Base-by-base conservation (phyloP, 2,329 filamentous ascomycete genomes). In the Hirsutella rhossiliensis region DNA sequence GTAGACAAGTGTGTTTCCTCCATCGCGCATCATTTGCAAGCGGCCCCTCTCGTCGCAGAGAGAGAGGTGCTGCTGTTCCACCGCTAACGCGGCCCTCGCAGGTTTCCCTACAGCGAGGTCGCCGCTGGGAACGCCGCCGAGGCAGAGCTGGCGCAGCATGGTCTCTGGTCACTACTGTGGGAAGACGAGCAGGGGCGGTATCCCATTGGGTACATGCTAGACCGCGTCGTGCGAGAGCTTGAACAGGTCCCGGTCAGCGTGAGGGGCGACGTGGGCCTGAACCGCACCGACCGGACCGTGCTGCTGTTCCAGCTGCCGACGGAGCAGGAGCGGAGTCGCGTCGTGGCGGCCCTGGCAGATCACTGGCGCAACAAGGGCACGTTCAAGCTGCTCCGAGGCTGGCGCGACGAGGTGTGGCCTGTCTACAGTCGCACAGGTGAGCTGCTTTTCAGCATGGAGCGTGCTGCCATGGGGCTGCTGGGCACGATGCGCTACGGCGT, bases 391-490 rank as follows among this genome's bases (percentile, higher is more conserved):
- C 71, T 97, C 15, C 68, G 69, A 17, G 84, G 84, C 47, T 95
- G 88, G 88, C 75, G 87, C 37, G 68, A 86, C 55, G 88, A 95
- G 62, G 64, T 79, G 15, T 94, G 87, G 67, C 82, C 87, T 0
- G 77, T 94, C 8, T 92, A 87, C 55, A 76, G 74, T 1, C 75
- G 73, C 13, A 73, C 75, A 29, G 70, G 73, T 30, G 71, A 77
- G 48, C 57, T 86, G 9, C 64, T 90, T 3, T 83, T 86, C 59
- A 82, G 75, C 59, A 77, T 90, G 59, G 88, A 95, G 61, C 73
- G 88, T n/a, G 72, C 75, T 15, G 87, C 83, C 6, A 76, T 77
- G 45, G 76, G 82, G 0, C 66, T 95, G 9, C 80, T 94, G 40
- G 88, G 87, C 1, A 71, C 84, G 2, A 76, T 83, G 52, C 79